Percentiles rank a stretch among this genome's conserved stretches.
phyloP scores from a whole-genome alignment of 2,329 filamentous ascomycete species.

The Trichoderma asperellum region DNA sequence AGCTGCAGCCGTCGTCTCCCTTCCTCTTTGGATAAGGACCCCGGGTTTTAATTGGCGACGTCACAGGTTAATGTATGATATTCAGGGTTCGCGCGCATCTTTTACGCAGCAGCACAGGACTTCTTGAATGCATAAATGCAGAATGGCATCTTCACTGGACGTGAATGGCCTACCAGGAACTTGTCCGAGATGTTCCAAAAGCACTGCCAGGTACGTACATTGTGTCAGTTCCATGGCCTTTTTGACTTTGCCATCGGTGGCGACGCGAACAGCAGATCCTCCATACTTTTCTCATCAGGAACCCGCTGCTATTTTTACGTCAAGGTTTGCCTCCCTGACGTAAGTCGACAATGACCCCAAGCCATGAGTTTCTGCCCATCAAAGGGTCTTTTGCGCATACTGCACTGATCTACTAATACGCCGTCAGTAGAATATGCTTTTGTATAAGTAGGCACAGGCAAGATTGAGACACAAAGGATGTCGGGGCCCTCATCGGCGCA shows the following conservation, averaged over 20 bases:
- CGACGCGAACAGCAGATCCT: neutral
- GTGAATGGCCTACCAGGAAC: neutral
- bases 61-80: constrained; percentile 8
- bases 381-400: no score
- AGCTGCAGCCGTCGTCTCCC: neutral
- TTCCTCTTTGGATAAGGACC: neutral
- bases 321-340: constrained; percentile 11
- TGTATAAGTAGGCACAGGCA: neutral
- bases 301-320: constrained; percentile 8
- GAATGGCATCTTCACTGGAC: neutral
- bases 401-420: no score
- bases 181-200: neutral
- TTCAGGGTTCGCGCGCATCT: constrained; percentile 13
- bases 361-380: neutral
- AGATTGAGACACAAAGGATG: neutral
- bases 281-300: neutral
- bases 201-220: neutral
- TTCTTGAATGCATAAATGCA: neutral
- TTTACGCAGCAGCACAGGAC: neutral
- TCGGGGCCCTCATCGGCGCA: neutral
- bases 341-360: neutral
- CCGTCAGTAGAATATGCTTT: neutral
- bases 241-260: neutral
- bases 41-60: neutral
- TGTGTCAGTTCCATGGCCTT: neutral